Conservation (phyloP, 768 basidiomycete genomes). For the Suillus tomentosus region DNA sequence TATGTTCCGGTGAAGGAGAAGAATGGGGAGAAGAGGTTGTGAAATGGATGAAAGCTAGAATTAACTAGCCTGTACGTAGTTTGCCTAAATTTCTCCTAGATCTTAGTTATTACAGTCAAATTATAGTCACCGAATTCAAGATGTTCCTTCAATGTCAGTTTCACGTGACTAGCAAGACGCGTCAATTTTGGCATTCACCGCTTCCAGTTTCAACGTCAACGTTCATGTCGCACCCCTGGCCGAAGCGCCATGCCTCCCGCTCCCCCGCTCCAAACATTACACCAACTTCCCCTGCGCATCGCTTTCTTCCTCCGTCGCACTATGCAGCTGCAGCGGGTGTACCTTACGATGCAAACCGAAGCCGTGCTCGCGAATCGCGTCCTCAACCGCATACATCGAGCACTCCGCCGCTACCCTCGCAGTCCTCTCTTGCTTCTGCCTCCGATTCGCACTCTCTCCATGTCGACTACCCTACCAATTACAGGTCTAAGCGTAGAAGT, state of each 20-base stretch:
- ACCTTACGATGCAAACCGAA: constrained; percentile 20
- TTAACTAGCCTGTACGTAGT: constrained; percentile 3
- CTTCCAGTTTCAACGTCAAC: constrained; percentile 2
- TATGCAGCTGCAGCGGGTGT: constrained; percentile 55
- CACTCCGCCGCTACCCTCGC: constrained; percentile 11
- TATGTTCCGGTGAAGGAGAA: constrained; percentile 60
- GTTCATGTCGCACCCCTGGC: constrained; percentile 18
- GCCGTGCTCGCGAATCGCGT: constrained; percentile 2
- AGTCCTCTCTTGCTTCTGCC: constrained; percentile 11
- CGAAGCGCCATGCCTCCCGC: constrained; percentile 39
- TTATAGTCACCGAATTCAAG: neutral
- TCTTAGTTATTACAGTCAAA: no score
- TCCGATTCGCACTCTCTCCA: constrained; percentile 18
- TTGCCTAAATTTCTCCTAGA: neutral
- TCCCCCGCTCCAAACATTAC: constrained; percentile 40
- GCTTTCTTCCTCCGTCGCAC: constrained; percentile 56
- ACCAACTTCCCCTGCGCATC: constrained; percentile 33
- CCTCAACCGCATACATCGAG: neutral
- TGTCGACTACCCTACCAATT: neutral
- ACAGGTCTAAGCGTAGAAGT: constrained; percentile 34
- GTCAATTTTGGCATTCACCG: neutral
- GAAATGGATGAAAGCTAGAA: constrained; percentile 33
- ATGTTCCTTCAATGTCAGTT: neutral
- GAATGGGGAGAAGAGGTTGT: constrained; percentile 57
- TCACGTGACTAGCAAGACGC: constrained; percentile 5